Percentiles rank a stretch among this genome's conserved stretches.
phyloP scores from a whole-genome alignment of 106 monocot genomes.

The Triglochin maritima region DNA sequence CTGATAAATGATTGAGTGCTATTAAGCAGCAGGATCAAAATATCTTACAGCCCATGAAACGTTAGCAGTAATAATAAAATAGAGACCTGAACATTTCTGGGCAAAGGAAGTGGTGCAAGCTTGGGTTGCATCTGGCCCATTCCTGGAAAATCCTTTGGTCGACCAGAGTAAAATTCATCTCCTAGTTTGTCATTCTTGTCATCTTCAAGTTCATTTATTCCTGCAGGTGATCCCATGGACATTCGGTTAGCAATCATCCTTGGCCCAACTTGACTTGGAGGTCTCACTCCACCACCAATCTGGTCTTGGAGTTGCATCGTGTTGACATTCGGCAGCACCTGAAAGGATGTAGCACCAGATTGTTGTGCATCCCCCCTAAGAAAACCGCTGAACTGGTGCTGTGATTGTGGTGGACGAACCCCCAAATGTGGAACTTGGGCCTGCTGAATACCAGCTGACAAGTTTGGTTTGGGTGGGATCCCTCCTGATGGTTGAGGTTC shows the following conservation, averaged over 20 bases:
- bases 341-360: slow-evolving; percentile 5
- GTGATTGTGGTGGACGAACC: slow-evolving; percentile 1
- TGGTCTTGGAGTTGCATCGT: not conserved
- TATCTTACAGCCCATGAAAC: too few species aligned
- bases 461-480: not conserved
- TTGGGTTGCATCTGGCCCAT: slow-evolving; percentile 9
- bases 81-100: slow-evolving; percentile 4
- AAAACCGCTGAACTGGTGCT: not conserved
- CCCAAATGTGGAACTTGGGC: slow-evolving; percentile 6
- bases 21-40: too few species aligned
- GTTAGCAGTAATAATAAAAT: too few species aligned
- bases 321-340: not conserved
- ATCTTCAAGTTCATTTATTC: slow-evolving; percentile 1
- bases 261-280: slow-evolving; percentile 1
- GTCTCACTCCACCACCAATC: not conserved
- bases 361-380: slow-evolving; percentile 3
- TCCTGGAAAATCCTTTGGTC: not conserved
- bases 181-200: slow-evolving; percentile 1
- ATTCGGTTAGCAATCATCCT: not conserved
- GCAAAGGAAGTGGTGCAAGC: slow-evolving; percentile 8
- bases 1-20: too few species aligned
- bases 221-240: not conserved
- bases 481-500: slow-evolving; percentile 4
- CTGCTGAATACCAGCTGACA: not conserved
- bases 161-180: slow-evolving; percentile 8